Percentiles rank a stretch among this genome's conserved stretches.
phyloP scores from a whole-genome alignment of 163 green algal genomes.

The Scenedesmus sp. region DNA sequence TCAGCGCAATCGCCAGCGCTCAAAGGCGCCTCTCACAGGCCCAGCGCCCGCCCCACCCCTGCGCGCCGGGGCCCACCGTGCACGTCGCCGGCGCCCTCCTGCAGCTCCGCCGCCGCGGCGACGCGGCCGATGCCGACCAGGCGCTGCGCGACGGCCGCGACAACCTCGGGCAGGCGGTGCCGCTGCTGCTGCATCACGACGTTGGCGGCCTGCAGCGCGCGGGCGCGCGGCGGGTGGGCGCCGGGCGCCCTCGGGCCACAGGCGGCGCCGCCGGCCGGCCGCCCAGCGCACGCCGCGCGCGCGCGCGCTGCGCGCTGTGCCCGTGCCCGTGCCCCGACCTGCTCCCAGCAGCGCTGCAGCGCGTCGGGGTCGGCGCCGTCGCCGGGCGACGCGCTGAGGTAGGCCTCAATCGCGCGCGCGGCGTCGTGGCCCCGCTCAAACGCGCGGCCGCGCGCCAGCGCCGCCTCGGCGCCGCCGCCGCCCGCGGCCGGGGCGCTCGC shows the following conservation, averaged over 20 bases:
- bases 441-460: constrained; percentile 61
- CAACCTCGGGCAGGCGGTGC: constrained; percentile 71
- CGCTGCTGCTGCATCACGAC: constrained; percentile 74
- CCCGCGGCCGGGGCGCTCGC: constrained; percentile 23
- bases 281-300: too few species aligned
- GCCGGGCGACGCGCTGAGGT: constrained; percentile 59
- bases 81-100: constrained; percentile 69
- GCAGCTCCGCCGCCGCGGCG: constrained; percentile 72
- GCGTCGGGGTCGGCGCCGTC: constrained; percentile 59
- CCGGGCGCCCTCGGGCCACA: too few species aligned
- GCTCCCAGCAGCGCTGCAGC: constrained; percentile 67
- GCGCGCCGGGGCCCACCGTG: constrained; percentile 37
- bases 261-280: too few species aligned
- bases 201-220: constrained; percentile 61
- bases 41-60: too few species aligned
- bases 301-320: too few species aligned
- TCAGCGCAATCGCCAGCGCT: too few species aligned
- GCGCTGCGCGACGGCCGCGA: constrained; percentile 61
- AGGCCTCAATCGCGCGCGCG: constrained; percentile 78
- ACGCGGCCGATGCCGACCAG: constrained; percentile 66
- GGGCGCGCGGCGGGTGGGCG: too few species aligned
- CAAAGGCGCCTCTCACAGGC: too few species aligned
- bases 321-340: constrained; percentile 19
- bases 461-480: not conserved
- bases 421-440: constrained; percentile 76